phyloP scores from a whole-genome alignment of 345 rosid species.

The Iberis pinnata region DNA sequence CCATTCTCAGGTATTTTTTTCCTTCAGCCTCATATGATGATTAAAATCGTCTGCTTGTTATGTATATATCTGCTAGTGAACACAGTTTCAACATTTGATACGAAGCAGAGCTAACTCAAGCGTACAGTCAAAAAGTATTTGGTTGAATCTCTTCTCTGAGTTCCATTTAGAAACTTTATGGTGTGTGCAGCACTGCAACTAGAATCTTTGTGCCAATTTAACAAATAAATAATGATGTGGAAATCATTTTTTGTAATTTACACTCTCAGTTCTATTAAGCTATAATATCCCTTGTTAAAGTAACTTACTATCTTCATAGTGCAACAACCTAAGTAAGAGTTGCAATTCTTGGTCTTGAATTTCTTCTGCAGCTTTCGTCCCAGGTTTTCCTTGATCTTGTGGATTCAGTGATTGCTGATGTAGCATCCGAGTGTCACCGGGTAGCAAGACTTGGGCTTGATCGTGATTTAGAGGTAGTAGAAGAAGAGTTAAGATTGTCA shows the following conservation, averaged over 20 bases:
- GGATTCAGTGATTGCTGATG: constrained; percentile 85
- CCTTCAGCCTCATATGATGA: neutral
- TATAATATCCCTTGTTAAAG: neutral
- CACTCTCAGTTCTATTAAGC: too few relatives aligned
- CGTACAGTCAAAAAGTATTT: too few relatives aligned
- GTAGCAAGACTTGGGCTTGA: constrained; percentile 78
- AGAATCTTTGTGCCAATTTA: too few relatives aligned
- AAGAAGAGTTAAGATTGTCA: constrained; percentile 80
- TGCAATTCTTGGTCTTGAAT: constrained; percentile 1
- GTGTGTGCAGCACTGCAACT: too few relatives aligned
- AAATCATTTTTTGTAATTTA: too few relatives aligned
- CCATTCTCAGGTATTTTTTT: constrained; percentile 43
- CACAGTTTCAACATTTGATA: too few relatives aligned
- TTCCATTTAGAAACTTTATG: too few relatives aligned
- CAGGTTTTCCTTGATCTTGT: constrained; percentile 61
- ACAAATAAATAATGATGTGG: too few relatives aligned
- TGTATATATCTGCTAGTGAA: too few relatives aligned
- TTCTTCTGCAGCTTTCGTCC: constrained; percentile 51
- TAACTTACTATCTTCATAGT: neutral
- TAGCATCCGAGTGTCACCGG: constrained; percentile 90
- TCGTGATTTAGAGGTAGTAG: constrained; percentile 70
- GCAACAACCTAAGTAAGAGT: constrained; percentile 11
- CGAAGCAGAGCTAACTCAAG: too few relatives aligned
- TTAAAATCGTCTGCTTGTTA: too few relatives aligned
- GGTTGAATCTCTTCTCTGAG: too few relatives aligned